Conservation (phyloP, 768 basidiomycete species). For the Hemileccinum impolitum region DNA sequence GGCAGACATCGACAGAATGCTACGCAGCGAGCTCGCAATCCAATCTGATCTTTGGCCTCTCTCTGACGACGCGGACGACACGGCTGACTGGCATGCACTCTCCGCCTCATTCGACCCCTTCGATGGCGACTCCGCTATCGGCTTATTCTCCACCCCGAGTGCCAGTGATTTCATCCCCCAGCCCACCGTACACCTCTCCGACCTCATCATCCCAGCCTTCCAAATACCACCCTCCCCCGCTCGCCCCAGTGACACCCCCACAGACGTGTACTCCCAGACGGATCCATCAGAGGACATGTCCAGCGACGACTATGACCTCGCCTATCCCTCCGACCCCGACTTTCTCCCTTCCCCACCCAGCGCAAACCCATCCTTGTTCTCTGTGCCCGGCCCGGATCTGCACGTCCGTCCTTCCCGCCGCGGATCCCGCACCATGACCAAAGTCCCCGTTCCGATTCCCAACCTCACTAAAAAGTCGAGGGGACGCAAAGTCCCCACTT, state of each 20-base stretch:
- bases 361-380: slow-evolving; percentile 12
- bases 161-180: slow-evolving; percentile 6
- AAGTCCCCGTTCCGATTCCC: slow-evolving; percentile 44
- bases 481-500: slow-evolving; percentile 47
- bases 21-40: slow-evolving; percentile 17
- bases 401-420: slow-evolving; percentile 21
- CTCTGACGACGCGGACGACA: slow-evolving; percentile 1
- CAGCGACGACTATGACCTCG: slow-evolving; percentile 16
- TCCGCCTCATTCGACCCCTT: not conserved
- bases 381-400: not conserved
- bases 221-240: slow-evolving; percentile 5
- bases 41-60: slow-evolving; percentile 5
- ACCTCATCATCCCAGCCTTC: slow-evolving; percentile 10
- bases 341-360: slow-evolving; percentile 12
- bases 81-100: slow-evolving; percentile 1
- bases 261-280: not conserved
- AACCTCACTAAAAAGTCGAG: slow-evolving; percentile 49
- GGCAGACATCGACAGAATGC: slow-evolving; percentile 26
- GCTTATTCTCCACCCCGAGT: not conserved
- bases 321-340: slow-evolving; percentile 24
- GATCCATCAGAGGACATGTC: slow-evolving; percentile 16
- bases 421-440: slow-evolving; percentile 20
- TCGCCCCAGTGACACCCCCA: not conserved
- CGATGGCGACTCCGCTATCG: not conserved
- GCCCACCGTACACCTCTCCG: slow-evolving; percentile 24